Evolutionary conservation across 2,329 filamentous ascomycete species (phyloP).

Genomic region (Aureobasidium sp.): DNA sequence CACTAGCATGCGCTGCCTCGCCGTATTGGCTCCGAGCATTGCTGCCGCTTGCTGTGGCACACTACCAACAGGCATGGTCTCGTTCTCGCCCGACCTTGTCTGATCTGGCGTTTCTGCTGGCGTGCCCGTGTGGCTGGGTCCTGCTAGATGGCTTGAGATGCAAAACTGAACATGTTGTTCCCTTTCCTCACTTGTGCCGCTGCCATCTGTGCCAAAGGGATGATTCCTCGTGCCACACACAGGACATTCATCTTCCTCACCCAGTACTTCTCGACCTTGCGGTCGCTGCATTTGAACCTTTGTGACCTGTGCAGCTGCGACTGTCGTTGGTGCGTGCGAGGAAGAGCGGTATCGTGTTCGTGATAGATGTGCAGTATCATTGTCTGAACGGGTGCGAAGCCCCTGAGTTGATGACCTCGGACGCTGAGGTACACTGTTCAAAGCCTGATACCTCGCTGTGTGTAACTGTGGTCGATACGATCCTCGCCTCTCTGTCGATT

Average conservation of each 20-base stretch:
- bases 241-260: slow-evolving; percentile 72
- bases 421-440: slow-evolving; percentile 9
- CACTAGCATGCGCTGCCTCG: slow-evolving; percentile 39
- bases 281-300: background rate
- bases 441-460: slow-evolving; percentile 11
- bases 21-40: slow-evolving; percentile 10
- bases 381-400: slow-evolving; percentile 8
- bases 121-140: slow-evolving; percentile 12
- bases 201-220: slow-evolving; percentile 33
- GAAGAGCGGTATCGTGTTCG: slow-evolving; percentile 6
- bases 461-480: slow-evolving; percentile 9
- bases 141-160: slow-evolving; percentile 24
- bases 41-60: background rate
- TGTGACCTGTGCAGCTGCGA: background rate
- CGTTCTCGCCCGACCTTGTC: background rate
- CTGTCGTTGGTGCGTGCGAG: background rate
- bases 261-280: background rate
- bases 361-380: background rate
- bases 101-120: slow-evolving; percentile 1
- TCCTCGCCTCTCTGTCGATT: background rate
- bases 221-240: slow-evolving; percentile 63
- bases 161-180: slow-evolving; percentile 23
- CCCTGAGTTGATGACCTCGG: slow-evolving; percentile 2
- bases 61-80: background rate
- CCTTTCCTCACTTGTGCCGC: slow-evolving; percentile 11